A percentile compares a stretch with the other conserved stretches of the same genome.
Conservation (phyloP, 2,329 filamentous ascomycete genomes). For the Lachnellula willkommii region DNA sequence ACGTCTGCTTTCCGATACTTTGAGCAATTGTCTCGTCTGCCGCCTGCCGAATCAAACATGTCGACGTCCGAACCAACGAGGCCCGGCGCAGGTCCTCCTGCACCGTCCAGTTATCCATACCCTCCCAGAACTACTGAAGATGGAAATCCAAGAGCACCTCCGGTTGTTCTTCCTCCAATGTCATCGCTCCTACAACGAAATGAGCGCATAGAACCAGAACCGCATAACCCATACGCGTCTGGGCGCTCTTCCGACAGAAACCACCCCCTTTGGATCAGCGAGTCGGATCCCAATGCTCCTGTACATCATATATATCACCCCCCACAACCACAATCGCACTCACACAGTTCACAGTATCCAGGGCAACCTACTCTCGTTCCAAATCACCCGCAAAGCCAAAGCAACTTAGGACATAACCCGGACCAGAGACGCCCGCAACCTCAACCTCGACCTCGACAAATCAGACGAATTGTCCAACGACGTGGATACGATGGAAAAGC, state of each 20-base stretch:
- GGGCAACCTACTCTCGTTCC: slow-evolving; percentile 6
- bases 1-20: not conserved
- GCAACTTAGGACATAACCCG: not conserved
- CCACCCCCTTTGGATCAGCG: slow-evolving; percentile 12
- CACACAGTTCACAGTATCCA: slow-evolving; percentile 6
- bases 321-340: slow-evolving; percentile 6
- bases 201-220: slow-evolving; percentile 5
- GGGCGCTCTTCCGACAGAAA: slow-evolving; percentile 12
- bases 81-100: not conserved
- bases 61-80: not conserved
- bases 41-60: not conserved
- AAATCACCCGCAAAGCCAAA: not conserved
- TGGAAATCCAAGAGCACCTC: slow-evolving; percentile 2
- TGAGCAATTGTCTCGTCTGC: not conserved
- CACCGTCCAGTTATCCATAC: not conserved
- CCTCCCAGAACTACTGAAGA: slow-evolving; percentile 2
- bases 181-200: slow-evolving; percentile 18
- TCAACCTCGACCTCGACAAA: slow-evolving; percentile 18
- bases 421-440: slow-evolving; percentile 1
- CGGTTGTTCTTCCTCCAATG: slow-evolving; percentile 19
- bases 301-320: slow-evolving; percentile 14
- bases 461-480: slow-evolving; percentile 19
- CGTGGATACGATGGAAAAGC: slow-evolving; percentile 4
- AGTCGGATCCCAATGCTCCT: slow-evolving; percentile 11
- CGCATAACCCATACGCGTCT: slow-evolving; percentile 5